Evolutionary conservation across 495 filamentous ascomycete species (phyloP).

Genomic region (Talaromyces stipitatus): DNA sequence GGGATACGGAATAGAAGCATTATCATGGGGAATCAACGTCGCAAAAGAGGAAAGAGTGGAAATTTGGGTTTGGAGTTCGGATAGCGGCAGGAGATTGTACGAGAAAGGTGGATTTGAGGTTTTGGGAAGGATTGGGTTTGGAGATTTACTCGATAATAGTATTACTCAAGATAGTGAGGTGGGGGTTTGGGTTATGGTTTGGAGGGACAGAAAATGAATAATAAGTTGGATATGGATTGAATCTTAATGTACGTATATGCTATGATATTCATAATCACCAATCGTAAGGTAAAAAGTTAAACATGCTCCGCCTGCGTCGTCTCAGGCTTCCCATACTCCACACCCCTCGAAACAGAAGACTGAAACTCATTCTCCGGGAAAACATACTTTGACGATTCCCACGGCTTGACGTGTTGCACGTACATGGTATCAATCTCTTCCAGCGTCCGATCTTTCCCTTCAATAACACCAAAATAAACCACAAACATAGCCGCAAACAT

Average conservation of each 20-base stretch:
- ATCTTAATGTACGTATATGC: not conserved
- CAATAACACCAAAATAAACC: constrained; percentile 68
- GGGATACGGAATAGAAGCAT: not conserved
- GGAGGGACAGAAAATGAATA: not conserved
- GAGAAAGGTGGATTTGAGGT: not conserved
- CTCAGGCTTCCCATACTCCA: not conserved
- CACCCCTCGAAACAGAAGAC: not conserved
- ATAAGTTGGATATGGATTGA: not conserved
- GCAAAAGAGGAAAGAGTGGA: not conserved
- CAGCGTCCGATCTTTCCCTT: constrained; percentile 53
- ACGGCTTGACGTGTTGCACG: constrained; percentile 52
- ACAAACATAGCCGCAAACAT: constrained; percentile 49
- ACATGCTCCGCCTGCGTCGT: not conserved
- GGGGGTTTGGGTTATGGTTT: constrained; percentile 1
- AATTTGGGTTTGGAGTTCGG: constrained; percentile 6
- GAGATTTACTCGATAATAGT: not conserved
- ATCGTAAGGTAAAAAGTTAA: not conserved
- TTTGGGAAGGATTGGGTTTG: constrained; percentile 1
- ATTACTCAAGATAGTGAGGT: not conserved
- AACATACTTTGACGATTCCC: constrained; percentile 46
- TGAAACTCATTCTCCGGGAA: constrained; percentile 13
- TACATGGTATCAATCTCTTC: constrained; percentile 84
- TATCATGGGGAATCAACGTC: not conserved
- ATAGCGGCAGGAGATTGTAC: not conserved
- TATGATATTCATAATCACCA: not conserved